Evolutionary conservation across 2,329 filamentous ascomycete genomes (phyloP).

Genomic region (Colletotrichum sp.): DNA sequence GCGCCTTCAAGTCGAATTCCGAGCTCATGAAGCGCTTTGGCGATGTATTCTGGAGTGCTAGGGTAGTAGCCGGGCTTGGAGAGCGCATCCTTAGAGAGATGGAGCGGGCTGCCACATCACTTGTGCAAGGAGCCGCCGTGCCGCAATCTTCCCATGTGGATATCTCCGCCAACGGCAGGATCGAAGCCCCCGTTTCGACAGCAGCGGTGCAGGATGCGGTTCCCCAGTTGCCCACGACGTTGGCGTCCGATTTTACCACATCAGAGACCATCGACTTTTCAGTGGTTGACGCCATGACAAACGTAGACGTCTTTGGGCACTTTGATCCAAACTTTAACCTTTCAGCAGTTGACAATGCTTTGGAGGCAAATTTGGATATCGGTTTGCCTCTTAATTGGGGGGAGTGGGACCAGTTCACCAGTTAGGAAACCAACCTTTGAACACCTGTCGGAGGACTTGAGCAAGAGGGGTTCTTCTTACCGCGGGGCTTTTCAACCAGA

Average conservation of each 20-base stretch:
- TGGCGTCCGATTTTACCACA: constrained; percentile 23
- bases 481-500: neutral
- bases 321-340: constrained; percentile 62
- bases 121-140: constrained; percentile 28
- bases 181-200: neutral
- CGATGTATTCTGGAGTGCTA: constrained; percentile 63
- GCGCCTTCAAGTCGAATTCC: constrained; percentile 59
- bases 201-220: constrained; percentile 19
- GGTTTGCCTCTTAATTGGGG: constrained; percentile 58
- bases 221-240: neutral
- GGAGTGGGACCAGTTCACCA: constrained; percentile 43
- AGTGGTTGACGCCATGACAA: constrained; percentile 46
- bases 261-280: constrained; percentile 42
- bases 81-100: constrained; percentile 61
- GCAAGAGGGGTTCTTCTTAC: neutral
- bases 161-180: neutral
- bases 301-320: constrained; percentile 59
- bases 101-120: constrained; percentile 55
- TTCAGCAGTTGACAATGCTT: constrained; percentile 56
- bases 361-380: constrained; percentile 61
- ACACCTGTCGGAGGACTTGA: neutral
- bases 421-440: neutral
- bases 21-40: constrained; percentile 56
- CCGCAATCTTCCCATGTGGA: neutral
- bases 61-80: constrained; percentile 59